These are phyloP conservation scores for Daldinia grandis DNA, from an alignment of 495 filamentous ascomycete species.

Conservation along the genomic window DNA sequence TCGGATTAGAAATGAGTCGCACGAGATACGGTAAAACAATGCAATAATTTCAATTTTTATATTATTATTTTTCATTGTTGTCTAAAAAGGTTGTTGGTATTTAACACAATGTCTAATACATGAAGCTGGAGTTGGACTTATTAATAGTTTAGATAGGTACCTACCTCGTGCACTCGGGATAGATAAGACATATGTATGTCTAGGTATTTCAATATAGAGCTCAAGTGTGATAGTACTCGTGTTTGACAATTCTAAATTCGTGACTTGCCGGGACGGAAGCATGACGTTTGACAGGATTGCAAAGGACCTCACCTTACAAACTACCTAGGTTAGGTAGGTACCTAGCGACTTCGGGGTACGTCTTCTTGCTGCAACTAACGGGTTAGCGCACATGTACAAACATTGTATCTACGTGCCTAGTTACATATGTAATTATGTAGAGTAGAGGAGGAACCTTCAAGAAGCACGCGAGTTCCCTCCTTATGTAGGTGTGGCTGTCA, in stretches of 20 bases:
- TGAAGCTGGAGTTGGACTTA: not conserved
- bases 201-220: not conserved
- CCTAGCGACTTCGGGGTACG: not conserved
- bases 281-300: conserved; percentile 24
- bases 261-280: conserved; percentile 27
- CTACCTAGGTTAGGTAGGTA: too few relatives aligned
- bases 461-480: not conserved
- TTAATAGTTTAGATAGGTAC: not conserved
- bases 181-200: too few relatives aligned
- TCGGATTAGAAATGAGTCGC: conserved; percentile 20
- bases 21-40: conserved; percentile 3
- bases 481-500: conserved; percentile 25
- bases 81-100: too few relatives aligned
- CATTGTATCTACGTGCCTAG: not conserved
- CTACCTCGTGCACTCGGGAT: not conserved
- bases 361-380: not conserved
- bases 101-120: not conserved
- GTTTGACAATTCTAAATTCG: not conserved
- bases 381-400: not conserved
- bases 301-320: not conserved
- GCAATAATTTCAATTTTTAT: not conserved
- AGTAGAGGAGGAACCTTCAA: not conserved
- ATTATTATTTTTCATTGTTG: not conserved
- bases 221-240: not conserved
- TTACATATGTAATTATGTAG: not conserved